phyloP scores from a whole-genome alignment of 352 stramenopile species.

The Globisporangium abappressorium region DNA sequence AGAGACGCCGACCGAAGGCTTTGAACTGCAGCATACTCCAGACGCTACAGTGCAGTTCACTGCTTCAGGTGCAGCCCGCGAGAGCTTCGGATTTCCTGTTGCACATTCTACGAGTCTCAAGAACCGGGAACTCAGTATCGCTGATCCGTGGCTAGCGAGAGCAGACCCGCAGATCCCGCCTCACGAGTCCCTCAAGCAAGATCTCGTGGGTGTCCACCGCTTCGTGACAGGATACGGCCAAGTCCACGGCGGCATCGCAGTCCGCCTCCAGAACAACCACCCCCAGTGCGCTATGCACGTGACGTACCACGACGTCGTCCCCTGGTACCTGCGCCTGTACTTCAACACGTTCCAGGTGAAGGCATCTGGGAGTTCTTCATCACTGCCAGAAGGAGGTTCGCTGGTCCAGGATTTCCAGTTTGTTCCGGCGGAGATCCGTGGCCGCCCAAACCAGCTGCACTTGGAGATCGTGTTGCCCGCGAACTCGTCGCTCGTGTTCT shows the following conservation, averaged over 20 bases:
- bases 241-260: conserved; percentile 66
- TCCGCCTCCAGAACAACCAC: conserved; percentile 64
- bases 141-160: conserved; percentile 17
- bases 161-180: conserved; percentile 1
- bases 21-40: conserved; percentile 23
- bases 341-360: conserved; percentile 61
- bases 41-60: neutral
- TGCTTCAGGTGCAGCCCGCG: neutral
- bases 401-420: conserved; percentile 41
- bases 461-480: conserved; percentile 52
- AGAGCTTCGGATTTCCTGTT: conserved; percentile 1
- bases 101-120: conserved; percentile 15
- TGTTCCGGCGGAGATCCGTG: conserved; percentile 52
- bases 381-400: conserved; percentile 3
- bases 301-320: conserved; percentile 68
- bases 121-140: conserved; percentile 4
- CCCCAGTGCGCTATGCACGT: conserved; percentile 45
- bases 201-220: conserved; percentile 57
- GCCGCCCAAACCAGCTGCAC: conserved; percentile 53
- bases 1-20: conserved; percentile 18
- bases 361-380: neutral
- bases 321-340: conserved; percentile 82
- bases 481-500: conserved; percentile 55
- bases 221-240: conserved; percentile 80
- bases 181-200: conserved; percentile 11